Evolutionary conservation across 2,329 filamentous ascomycete species (phyloP), one percentile per base, ranked within the genome.

Genomic region (Trichocomaceae sp.): DNA sequence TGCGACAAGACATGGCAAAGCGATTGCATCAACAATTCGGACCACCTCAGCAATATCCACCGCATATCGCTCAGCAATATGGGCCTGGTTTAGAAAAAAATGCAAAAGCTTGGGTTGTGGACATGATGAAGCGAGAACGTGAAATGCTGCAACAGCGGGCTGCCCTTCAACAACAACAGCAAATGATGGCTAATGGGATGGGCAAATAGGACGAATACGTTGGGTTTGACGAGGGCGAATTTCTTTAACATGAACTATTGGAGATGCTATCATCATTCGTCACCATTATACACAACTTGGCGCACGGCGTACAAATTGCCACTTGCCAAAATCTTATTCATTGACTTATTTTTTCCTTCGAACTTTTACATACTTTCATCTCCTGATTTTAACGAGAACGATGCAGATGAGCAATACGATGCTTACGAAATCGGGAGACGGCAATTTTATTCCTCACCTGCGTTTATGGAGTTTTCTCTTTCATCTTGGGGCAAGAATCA

Each of bases 181-280:
- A 69, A 45, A 72, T 73, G 67, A 73, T 73, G 71, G 67, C 71
- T 37, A 72, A 70, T 55, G 69, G 67, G 23, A 69, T 70, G 64
- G 69, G 68, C 5, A 71, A 67, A 52, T 70, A 61, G n/a, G n/a
- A 39, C n/a, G n/a, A 26, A 26, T 7, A 37, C n/a, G 19, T 6
- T 12, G 35, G 35, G 19, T 20, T 50, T 47, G 22, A 13, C 26
- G 22, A 31, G 15, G 51, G 47, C 56, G 44, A 37, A 55, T 45
- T 46, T 44, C 39, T 41, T 44, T 33, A 26, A 19, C 41, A 42
- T 42, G 39, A 19, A 42, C 22, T 22, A 42, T 42, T 22, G 17
- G 39, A 42, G 17, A 20, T 19, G 5, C 19, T 42, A 22, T 22
- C 35, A 39, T 39, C 7, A 13, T 42, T n/a, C 57, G 52, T 55